These are phyloP conservation scores for Ogataea zsoltii DNA, from an alignment of 805 yeast genomes.

Conservation along the genomic window DNA sequence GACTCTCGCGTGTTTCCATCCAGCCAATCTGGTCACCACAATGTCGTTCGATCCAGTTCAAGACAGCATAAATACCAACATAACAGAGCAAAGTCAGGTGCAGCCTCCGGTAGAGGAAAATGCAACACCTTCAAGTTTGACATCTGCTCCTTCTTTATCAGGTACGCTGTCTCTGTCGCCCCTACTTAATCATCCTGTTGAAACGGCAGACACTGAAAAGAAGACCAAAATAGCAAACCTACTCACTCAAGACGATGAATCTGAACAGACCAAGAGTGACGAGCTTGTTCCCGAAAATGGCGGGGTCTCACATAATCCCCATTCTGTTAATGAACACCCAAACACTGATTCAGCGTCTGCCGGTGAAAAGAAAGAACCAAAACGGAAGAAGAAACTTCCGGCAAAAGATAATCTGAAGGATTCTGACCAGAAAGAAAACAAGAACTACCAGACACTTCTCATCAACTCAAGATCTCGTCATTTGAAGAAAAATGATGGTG, in stretches of 20 bases:
- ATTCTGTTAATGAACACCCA: no score
- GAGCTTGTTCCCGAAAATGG: no score
- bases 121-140: neutral
- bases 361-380: conserved; percentile 12
- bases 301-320: no score
- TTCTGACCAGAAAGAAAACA: conserved; percentile 20
- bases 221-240: conserved; percentile 4
- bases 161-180: conserved; percentile 2
- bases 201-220: neutral
- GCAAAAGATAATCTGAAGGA: conserved; percentile 13
- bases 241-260: neutral
- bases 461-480: conserved; percentile 47
- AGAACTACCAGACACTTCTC: conserved; percentile 30
- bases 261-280: neutral
- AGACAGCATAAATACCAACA: conserved; percentile 21
- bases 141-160: neutral
- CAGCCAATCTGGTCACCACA: neutral
- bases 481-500: conserved; percentile 88
- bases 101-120: neutral
- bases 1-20: neutral
- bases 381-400: conserved; percentile 14
- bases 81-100: conserved; percentile 1
- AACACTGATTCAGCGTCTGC: neutral
- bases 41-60: conserved; percentile 34
- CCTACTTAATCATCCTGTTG: conserved; percentile 7